Evolutionary conservation across 225 moss, liverwort and hornwort genomes (phyloP).

Genomic region (Polytrichum formosum): DNA sequence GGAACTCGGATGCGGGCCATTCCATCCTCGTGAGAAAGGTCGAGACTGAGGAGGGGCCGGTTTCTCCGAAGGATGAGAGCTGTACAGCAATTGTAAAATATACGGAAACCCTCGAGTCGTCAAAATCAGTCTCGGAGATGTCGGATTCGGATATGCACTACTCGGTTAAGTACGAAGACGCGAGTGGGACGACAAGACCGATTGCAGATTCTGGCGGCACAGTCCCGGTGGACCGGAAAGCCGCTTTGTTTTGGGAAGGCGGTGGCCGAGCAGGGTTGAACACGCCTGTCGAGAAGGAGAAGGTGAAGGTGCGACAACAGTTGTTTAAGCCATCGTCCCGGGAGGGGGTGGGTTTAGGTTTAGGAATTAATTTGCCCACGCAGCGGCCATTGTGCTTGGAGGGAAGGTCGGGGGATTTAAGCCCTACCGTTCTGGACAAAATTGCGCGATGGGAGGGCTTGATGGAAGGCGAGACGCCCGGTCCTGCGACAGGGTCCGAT

Average conservation of each 20-base stretch:
- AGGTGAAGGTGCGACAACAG: conserved; percentile 29
- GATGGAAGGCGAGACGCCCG: conserved; percentile 52
- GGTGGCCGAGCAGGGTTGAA: conserved; percentile 39
- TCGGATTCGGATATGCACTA: conserved; percentile 21
- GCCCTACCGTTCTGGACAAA: conserved; percentile 50
- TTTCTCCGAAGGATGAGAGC: conserved; percentile 2
- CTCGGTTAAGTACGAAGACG: conserved; percentile 24
- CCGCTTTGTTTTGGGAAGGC: conserved; percentile 10
- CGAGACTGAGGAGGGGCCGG: conserved; percentile 12
- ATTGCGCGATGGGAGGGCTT: conserved; percentile 59
- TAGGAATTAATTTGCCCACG: neutral
- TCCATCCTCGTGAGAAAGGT: neutral
- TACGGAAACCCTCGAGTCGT: conserved; percentile 13
- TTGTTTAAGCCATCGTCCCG: conserved; percentile 10
- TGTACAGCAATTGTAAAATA: conserved; percentile 17
- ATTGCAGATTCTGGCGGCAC: neutral
- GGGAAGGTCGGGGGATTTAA: conserved; percentile 33
- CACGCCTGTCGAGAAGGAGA: conserved; percentile 43
- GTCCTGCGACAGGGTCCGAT: conserved; percentile 50
- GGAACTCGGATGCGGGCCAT: conserved; percentile 26
- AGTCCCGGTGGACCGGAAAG: conserved; percentile 7
- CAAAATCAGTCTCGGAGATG: conserved; percentile 30
- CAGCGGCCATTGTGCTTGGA: conserved; percentile 9
- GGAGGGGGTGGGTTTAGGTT: neutral
- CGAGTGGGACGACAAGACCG: neutral